Conservation (phyloP, 345 rosid genomes). For the Combretum micranthum region DNA sequence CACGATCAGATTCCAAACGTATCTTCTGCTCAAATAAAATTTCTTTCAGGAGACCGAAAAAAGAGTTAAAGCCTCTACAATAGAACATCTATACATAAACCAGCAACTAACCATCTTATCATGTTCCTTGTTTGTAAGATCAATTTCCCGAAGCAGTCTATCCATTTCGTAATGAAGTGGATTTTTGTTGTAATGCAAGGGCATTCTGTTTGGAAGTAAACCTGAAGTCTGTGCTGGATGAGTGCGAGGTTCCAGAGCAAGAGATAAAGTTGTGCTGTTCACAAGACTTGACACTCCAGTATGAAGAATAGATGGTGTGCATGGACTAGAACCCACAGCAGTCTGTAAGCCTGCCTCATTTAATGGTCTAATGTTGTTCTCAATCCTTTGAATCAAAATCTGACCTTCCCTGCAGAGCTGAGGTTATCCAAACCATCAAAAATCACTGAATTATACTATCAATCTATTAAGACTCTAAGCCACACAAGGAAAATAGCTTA, state of each 20-base stretch:
- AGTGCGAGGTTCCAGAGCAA: conserved; percentile 12
- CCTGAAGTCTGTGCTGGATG: conserved; percentile 18
- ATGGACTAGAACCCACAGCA: conserved; percentile 1
- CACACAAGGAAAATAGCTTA: too few species aligned
- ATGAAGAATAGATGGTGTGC: conserved; percentile 10
- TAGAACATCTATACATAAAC: conserved; percentile 3
- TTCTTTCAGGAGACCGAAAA: background rate
- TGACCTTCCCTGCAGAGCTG: too few species aligned
- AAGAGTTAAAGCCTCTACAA: background rate
- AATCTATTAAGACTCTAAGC: too few species aligned
- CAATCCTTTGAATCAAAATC: too few species aligned
- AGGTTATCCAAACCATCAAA: too few species aligned
- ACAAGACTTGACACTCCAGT: conserved; percentile 6
- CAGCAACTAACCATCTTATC: conserved; percentile 34
- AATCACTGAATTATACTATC: too few species aligned
- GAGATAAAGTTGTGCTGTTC: conserved; percentile 14
- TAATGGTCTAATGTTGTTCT: too few species aligned
- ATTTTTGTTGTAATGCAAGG: conserved; percentile 19
- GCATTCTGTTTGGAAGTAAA: conserved; percentile 14
- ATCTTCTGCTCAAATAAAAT: conserved; percentile 36
- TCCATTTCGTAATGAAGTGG: conserved; percentile 64
- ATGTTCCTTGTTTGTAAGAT: conserved; percentile 17
- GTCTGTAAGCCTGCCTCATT: conserved; percentile 4
- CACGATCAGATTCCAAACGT: conserved; percentile 34
- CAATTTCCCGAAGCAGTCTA: conserved; percentile 28